Evolutionary conservation across 768 basidiomycete genomes (phyloP).

Genomic region (Serendipita vermifera): DNA sequence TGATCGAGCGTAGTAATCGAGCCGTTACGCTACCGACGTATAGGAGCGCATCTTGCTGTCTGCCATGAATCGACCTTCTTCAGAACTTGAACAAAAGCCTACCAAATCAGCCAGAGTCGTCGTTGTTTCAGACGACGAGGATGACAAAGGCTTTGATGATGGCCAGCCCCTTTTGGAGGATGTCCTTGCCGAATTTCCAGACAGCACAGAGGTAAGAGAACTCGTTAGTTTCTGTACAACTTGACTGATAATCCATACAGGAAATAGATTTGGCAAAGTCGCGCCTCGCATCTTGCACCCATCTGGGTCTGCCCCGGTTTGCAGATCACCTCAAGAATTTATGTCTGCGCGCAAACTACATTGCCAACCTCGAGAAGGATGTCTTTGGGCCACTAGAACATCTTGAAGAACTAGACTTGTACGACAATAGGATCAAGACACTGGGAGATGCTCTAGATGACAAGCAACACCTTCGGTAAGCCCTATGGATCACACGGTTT

Average conservation of each 20-base stretch:
- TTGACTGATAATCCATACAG: no score
- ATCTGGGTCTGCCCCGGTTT: slow-evolving; percentile 60
- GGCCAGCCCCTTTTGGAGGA: slow-evolving; percentile 26
- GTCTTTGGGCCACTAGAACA: slow-evolving; percentile 52
- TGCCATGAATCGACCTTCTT: no score
- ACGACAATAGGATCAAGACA: slow-evolving; percentile 85
- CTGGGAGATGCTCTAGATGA: slow-evolving; percentile 52
- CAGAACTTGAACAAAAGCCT: not conserved
- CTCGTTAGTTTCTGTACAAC: no score
- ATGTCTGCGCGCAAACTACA: slow-evolving; percentile 77
- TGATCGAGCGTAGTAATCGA: no score
- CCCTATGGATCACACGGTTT: slow-evolving; percentile 11
- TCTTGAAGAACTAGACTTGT: slow-evolving; percentile 85
- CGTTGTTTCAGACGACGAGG: slow-evolving; percentile 3
- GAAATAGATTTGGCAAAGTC: slow-evolving; percentile 79
- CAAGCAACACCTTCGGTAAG: slow-evolving; percentile 44
- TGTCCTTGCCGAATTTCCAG: slow-evolving; percentile 64
- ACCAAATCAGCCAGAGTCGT: not conserved
- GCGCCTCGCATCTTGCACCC: slow-evolving; percentile 44
- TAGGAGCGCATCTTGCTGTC: no score
- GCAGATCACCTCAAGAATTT: slow-evolving; percentile 51
- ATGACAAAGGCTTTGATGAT: not conserved
- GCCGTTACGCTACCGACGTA: no score
- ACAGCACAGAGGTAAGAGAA: slow-evolving; percentile 73
- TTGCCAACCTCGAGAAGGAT: slow-evolving; percentile 57